Base-by-base conservation (phyloP, 805 yeast genomes). In the Saitoella complicata region DNA sequence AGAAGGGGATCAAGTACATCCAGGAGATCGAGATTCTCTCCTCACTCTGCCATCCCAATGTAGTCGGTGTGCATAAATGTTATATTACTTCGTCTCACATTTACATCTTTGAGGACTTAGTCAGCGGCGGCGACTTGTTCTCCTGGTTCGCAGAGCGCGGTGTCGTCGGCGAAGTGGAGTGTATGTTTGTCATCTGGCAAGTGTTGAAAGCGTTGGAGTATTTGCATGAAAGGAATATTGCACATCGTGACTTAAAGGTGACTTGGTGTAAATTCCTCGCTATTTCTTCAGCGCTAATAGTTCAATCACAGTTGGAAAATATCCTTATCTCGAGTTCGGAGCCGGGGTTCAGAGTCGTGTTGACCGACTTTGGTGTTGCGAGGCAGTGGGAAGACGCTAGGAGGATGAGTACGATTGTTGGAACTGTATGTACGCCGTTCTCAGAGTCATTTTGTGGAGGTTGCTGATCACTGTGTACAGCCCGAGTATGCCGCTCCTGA, bases 401-500 rank as follows among this genome's bases (percentile, higher is more conserved):
- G 5, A 58, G 75, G 45, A 67, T 72, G 65, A 65, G 62, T 37
- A 69, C 78, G 0, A 63, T 71, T 0, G 77, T 72, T 1, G 79
- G 79, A 2, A 78, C 85, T 0, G 36, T 33, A 10, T 33, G 11
- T 33, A 11, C 36, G 36, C 21, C 21, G 21, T 21, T 21, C 21
- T 21, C 21, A 21, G 21, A 2, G 21, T 4, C 21, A 21, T 21
- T 3, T 21, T 21, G 21, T 21, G 21, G 21, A 21, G 4, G 21
- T 21, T 21, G 21, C 21, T 21, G 21, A 21, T 21, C 21, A 21
- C 4, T 21, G 21, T 4, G 21, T 21, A 21, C 21, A 21, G 21
- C 76, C 79, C 0, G 85, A 78, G 54, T 78, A 78, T 53, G 70
- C 77, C 46, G 85, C 86, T 1, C 86, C 86, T 0, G 85, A 78